A percentile compares a stretch with the other conserved stretches of the same genome.
Conservation (phyloP, 2,329 filamentous ascomycete species). For the Akanthomyces dipterigenus region DNA sequence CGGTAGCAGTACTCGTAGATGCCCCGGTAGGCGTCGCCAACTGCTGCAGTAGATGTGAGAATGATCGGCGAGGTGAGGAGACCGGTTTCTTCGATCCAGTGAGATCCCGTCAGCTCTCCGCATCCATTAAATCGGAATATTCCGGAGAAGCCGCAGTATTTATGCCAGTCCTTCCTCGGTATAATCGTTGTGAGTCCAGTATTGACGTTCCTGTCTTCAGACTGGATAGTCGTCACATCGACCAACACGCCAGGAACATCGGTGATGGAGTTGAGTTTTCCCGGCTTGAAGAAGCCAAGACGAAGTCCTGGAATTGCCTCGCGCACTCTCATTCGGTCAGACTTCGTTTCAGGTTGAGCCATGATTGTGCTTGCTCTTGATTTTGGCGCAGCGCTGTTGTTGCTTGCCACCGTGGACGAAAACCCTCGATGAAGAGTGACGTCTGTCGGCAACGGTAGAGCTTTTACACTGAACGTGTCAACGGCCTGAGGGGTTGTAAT, state of each 20-base stretch:
- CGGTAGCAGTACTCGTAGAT: conserved; percentile 49
- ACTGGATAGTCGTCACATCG: conserved; percentile 37
- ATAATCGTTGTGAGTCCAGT: conserved; percentile 45
- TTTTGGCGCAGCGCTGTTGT: not conserved
- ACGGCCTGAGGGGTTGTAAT: not conserved
- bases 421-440: too few relatives aligned
- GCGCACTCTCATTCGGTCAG: conserved; percentile 23
- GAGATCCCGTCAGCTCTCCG: conserved; percentile 54
- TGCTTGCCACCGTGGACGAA: not conserved
- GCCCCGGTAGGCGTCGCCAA: conserved; percentile 53
- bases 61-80: conserved; percentile 52
- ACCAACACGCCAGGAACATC: conserved; percentile 43
- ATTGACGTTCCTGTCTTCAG: conserved; percentile 31
- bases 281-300: conserved; percentile 37
- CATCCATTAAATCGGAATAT: conserved; percentile 58
- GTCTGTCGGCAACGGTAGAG: too few relatives aligned
- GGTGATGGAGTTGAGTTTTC: conserved; percentile 43
- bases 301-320: conserved; percentile 37
- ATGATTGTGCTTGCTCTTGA: not conserved
- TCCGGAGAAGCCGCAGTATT: conserved; percentile 39
- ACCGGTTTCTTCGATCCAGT: conserved; percentile 57
- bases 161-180: conserved; percentile 37
- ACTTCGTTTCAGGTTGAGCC: not conserved
- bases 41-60: conserved; percentile 51
- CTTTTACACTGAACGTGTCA: too few relatives aligned